Evolutionary conservation across 2,329 filamentous ascomycete genomes (phyloP), one percentile per base, ranked within the genome.

Genomic region (Grosmannia serpens): DNA sequence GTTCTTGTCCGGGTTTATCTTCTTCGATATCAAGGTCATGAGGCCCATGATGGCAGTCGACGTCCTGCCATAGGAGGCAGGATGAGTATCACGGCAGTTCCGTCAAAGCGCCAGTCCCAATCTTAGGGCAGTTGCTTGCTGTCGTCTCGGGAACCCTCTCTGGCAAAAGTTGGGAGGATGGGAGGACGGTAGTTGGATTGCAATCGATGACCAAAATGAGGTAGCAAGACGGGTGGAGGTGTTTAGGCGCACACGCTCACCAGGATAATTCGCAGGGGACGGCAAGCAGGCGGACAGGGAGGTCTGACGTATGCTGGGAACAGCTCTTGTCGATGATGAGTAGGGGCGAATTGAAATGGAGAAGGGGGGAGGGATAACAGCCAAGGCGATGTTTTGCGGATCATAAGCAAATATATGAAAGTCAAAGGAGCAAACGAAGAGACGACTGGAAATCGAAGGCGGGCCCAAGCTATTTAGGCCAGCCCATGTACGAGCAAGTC

Each of bases 21-120:
- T 69, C 50, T 61, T 65, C 6, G 65, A 62, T 41, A 71, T 54
- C 38, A 71, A 67, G 62, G 65, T 67, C 52, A 71, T 60, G 57
- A 71, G 62, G 57, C 69, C 69, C 69, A 71, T 71, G 54, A 53
- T 64, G 54, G 50, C 53, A 13, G 47, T 46, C 51, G 44, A n/a
- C 27, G 38, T 51, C 47, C 60, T 64, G 62, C 63, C 63, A 64
- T 64, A 61, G 26, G 58, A 53, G 44, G 60, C 51, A 54, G 59
- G 52, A 3, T 5, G 26, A 17, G 26, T 22, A 50, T 7, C 9
- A 5, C 8, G 6, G 41, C 20, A 22, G 41, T 44, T 33, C 8
- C 20, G 20, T 44, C 6, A 9, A 44, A 44, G 7, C n/a, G 41
- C 41, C 8, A 44, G 41, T 44, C 20, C 20, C 9, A n/a, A 20